Conservation (phyloP, 768 basidiomycete genomes). For the Psilocybe sp. region DNA sequence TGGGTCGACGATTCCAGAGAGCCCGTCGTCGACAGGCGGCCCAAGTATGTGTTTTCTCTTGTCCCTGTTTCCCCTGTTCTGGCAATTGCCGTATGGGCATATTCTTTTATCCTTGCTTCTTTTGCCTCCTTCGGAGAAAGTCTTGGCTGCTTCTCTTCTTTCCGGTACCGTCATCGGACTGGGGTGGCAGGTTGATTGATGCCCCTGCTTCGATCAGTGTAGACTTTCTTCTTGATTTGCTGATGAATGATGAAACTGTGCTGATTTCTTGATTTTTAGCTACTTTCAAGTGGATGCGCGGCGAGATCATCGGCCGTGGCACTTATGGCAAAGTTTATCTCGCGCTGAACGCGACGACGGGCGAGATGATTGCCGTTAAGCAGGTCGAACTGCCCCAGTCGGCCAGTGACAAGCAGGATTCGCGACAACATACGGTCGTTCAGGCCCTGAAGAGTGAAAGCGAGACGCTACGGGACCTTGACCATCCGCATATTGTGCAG, state of each 20-base stretch:
- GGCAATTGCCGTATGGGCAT: no score
- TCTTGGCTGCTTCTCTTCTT: no score
- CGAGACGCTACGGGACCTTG: slow-evolving; percentile 92
- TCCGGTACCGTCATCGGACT: no score
- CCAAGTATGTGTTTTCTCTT: slow-evolving; percentile 53
- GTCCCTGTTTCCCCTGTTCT: neutral
- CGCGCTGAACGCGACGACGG: slow-evolving; percentile 92
- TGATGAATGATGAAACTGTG: slow-evolving; percentile 7
- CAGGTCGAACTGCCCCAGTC: slow-evolving; percentile 96
- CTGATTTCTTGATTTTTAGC: slow-evolving; percentile 38
- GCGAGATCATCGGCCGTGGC: slow-evolving; percentile 95
- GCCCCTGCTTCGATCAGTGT: no score
- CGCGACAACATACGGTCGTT: slow-evolving; percentile 79
- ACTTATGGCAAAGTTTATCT: slow-evolving; percentile 97
- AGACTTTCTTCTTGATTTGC: no score
- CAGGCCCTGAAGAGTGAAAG: slow-evolving; percentile 94
- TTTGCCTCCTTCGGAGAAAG: no score
- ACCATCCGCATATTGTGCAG: slow-evolving; percentile 96
- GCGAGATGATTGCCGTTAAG: slow-evolving; percentile 99
- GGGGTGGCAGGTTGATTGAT: no score
- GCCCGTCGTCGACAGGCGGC: slow-evolving; percentile 62
- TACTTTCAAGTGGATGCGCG: slow-evolving; percentile 98
- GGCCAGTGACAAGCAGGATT: slow-evolving; percentile 86
- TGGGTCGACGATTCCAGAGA: slow-evolving; percentile 35
- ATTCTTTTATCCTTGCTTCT: neutral